A percentile compares a stretch with the other conserved stretches of the same genome.
Conservation (phyloP, 108 stramenopile genomes). For the Seminavis robusta region DNA sequence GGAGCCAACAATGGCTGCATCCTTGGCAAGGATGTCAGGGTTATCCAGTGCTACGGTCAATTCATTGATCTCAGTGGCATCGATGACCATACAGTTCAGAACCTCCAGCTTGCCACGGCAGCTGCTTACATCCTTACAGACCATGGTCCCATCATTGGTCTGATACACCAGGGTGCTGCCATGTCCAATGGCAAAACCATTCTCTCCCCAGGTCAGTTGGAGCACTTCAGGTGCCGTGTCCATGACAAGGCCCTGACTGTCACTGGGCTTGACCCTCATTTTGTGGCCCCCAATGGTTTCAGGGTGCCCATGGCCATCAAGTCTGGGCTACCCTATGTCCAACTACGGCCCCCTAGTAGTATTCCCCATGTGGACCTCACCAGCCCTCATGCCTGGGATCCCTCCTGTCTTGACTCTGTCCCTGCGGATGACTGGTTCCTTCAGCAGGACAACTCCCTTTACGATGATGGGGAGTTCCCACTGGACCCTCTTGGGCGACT, state of each 20-base stretch:
- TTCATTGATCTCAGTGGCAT: slow-evolving; percentile 22
- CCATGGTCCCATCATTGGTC: slow-evolving; percentile 15
- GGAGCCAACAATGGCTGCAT: slow-evolving; percentile 43
- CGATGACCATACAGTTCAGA: slow-evolving; percentile 19
- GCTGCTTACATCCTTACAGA: slow-evolving; percentile 12
- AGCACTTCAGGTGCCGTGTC: slow-evolving; percentile 3
- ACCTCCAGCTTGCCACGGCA: slow-evolving; percentile 17
- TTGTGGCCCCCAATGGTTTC: too few species aligned
- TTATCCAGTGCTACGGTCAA: slow-evolving; percentile 4
- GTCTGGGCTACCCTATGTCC: too few species aligned
- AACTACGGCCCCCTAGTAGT: too few species aligned
- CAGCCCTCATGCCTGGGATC: slow-evolving; percentile 5
- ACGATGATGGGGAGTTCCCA: too few species aligned
- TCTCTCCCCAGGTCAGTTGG: slow-evolving; percentile 21
- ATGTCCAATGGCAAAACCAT: slow-evolving; percentile 16
- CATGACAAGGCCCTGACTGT: too few species aligned
- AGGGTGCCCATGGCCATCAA: too few species aligned
- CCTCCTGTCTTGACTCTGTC: not conserved
- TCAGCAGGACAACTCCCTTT: too few species aligned
- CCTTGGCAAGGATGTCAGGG: slow-evolving; percentile 11
- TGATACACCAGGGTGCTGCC: slow-evolving; percentile 33
- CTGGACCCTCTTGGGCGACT: too few species aligned
- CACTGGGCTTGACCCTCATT: too few species aligned
- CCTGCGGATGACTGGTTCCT: too few species aligned
- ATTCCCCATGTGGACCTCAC: slow-evolving; percentile 7